Evolutionary conservation across 257 asterid species (phyloP), one percentile per base, ranked within the genome.

Genomic region (Salvia miltiorrhiza): DNA sequence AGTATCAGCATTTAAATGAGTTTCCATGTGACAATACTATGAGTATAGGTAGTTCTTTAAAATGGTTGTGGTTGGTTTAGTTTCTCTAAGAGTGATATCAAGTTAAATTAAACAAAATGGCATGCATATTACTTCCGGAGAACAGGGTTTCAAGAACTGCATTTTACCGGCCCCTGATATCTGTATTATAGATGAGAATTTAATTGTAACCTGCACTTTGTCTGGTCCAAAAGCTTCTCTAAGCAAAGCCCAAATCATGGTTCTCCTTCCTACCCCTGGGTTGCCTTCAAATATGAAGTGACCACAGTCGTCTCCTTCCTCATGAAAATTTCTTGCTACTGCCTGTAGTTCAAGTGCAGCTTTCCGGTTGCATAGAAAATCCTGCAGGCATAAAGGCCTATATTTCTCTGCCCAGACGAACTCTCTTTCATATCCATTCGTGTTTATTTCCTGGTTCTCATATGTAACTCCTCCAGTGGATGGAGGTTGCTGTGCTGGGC

Each of bases 181-280:
- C 40, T 19, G 4, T n/a, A 17, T 8, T 39, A 32, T 50, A 30
- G 40, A 21, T 14, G 47, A 58, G 60, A 62, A 24, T 70, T 50
- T 16, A 28, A 49, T 13, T 37, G 47, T 72, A 85, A 41, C 96
- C 95, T 90, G 83, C 62, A 87, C 74, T 60, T 82, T 75, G 35
- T 87, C 86, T 20, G 63, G 57, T 67, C 90, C 93, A 59, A 74
- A 84, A 57, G 76, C 75, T 78, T 85, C 90, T 28, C 86, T 80
- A 52, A 90, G 96, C 67, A 83, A 57, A 17, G 97, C 93, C 88
- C 81, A 73, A 53, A 86, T 85, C 97, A 90, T 88, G 70, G 96
- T 90, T 74, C 87, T 86, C 85, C 88, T 90, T 37, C 97, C 94
- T 60, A 86, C 94, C 21, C 97, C 97, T 13, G 92, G 87, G 44